Evolutionary conservation across 2,329 filamentous ascomycete species (phyloP).

Genomic region (Fusarium sp.): DNA sequence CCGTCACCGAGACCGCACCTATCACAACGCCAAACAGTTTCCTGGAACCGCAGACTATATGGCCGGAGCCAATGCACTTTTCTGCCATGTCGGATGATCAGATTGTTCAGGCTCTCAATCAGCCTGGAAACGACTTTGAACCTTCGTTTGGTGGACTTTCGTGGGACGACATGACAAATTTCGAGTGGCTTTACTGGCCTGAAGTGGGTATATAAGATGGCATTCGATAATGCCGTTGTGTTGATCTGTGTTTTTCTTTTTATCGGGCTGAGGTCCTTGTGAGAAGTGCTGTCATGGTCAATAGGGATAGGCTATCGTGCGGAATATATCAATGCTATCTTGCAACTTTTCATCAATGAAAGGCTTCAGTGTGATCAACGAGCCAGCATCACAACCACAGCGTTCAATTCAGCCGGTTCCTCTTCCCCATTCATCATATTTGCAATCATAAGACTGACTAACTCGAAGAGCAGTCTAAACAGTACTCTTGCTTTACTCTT

Average conservation of each 20-base stretch:
- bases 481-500: neutral
- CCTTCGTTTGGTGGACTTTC: constrained; percentile 66
- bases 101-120: constrained; percentile 74
- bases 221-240: neutral
- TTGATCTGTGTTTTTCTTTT: neutral
- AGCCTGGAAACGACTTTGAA: constrained; percentile 70
- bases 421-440: neutral
- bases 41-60: constrained; percentile 49
- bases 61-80: constrained; percentile 69
- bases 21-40: constrained; percentile 42
- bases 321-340: neutral
- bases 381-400: neutral
- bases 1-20: constrained; percentile 30
- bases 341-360: neutral
- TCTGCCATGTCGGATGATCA: constrained; percentile 78
- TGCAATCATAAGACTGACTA: neutral
- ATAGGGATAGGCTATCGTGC: neutral
- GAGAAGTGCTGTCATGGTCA: neutral
- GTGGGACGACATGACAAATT: constrained; percentile 69
- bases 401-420: neutral
- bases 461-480: neutral
- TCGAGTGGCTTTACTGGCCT: constrained; percentile 68
- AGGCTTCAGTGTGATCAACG: neutral
- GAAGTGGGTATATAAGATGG: constrained; percentile 53
- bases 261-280: neutral